Percentiles rank a stretch among this genome's conserved stretches.
Conservation (phyloP, 352 stramenopile genomes). For the Lagenidium sp. region DNA sequence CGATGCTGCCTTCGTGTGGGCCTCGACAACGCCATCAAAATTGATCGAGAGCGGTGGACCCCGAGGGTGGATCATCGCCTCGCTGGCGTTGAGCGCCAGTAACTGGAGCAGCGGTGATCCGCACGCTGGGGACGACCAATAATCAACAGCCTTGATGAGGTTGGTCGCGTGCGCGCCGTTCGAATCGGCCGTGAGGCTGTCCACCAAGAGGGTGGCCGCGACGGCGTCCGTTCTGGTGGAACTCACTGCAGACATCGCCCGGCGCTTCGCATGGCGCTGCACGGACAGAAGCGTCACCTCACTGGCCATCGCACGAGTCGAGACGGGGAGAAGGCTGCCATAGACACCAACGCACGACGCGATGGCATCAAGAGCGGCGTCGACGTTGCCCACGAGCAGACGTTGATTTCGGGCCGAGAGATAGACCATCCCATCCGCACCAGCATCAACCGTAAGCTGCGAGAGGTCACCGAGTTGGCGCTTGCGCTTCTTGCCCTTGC, state of each 20-base stretch:
- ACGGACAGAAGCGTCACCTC: slow-evolving; percentile 35
- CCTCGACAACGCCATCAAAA: slow-evolving; percentile 19
- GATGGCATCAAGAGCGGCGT: slow-evolving; percentile 39
- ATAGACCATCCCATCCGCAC: slow-evolving; percentile 26
- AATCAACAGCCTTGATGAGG: slow-evolving; percentile 42
- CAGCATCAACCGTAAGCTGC: slow-evolving; percentile 21
- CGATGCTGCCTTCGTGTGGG: slow-evolving; percentile 5
- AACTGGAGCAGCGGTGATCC: slow-evolving; percentile 29
- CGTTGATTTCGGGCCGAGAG: slow-evolving; percentile 43
- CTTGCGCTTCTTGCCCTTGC: slow-evolving; percentile 84
- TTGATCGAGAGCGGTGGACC: slow-evolving; percentile 57
- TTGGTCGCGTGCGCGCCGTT: slow-evolving; percentile 44
- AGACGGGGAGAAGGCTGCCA: slow-evolving; percentile 38
- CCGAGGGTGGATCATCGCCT: slow-evolving; percentile 65
- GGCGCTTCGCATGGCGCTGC: slow-evolving; percentile 21
- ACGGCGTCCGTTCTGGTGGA: slow-evolving; percentile 22
- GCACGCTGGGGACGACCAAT: slow-evolving; percentile 29
- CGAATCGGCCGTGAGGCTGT: slow-evolving; percentile 39
- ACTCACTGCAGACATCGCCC: not conserved
- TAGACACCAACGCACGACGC: slow-evolving; percentile 52
- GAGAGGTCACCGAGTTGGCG: slow-evolving; percentile 47
- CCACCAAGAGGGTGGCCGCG: slow-evolving; percentile 41
- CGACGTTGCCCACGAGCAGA: slow-evolving; percentile 28
- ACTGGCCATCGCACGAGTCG: slow-evolving; percentile 27
- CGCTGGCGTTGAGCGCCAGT: slow-evolving; percentile 46